Percentiles rank a stretch among this genome's conserved stretches.
Evolutionary conservation across 306 rosid species (phyloP).

Genomic region (Dalbergia cochinchinensis): DNA sequence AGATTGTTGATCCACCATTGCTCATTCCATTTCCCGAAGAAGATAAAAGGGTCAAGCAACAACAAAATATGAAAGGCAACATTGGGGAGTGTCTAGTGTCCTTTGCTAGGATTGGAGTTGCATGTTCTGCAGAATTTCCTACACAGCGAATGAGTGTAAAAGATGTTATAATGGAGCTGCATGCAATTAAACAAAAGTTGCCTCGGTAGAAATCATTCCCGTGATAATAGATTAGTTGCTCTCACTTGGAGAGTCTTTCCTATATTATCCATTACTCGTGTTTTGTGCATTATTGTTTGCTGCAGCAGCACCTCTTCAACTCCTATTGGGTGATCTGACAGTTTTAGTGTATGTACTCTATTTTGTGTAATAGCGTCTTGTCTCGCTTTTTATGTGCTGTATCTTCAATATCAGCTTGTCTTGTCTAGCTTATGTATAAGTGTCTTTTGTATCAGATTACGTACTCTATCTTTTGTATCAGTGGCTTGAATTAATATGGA

Average conservation of each 20-base stretch:
- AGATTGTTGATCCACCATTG: not conserved
- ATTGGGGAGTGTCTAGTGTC: constrained; percentile 24
- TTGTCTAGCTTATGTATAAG: no score
- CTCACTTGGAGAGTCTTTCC: not conserved
- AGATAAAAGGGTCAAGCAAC: not conserved
- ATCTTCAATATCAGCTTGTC: no score
- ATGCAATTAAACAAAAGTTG: constrained; percentile 21
- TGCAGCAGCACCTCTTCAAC: no score
- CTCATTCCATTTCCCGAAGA: not conserved
- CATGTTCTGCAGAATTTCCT: constrained; percentile 47
- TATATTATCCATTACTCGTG: not conserved
- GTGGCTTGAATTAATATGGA: no score
- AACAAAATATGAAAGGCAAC: not conserved
- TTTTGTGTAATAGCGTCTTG: no score
- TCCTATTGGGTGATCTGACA: not conserved
- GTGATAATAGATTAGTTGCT: not conserved
- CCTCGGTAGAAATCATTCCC: not conserved
- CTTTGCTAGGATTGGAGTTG: constrained; percentile 47
- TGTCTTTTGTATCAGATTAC: no score
- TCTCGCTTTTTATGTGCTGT: no score
- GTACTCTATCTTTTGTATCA: no score
- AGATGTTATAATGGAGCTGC: constrained; percentile 37
- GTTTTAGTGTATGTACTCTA: no score
- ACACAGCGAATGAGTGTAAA: constrained; percentile 24
- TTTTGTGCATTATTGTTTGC: not conserved